A percentile compares a stretch with the other conserved stretches of the same genome.
These are phyloP conservation scores for Leishmania martiniquensis DNA, from an alignment of 208 protist genomes.

Conservation along the genomic window DNA sequence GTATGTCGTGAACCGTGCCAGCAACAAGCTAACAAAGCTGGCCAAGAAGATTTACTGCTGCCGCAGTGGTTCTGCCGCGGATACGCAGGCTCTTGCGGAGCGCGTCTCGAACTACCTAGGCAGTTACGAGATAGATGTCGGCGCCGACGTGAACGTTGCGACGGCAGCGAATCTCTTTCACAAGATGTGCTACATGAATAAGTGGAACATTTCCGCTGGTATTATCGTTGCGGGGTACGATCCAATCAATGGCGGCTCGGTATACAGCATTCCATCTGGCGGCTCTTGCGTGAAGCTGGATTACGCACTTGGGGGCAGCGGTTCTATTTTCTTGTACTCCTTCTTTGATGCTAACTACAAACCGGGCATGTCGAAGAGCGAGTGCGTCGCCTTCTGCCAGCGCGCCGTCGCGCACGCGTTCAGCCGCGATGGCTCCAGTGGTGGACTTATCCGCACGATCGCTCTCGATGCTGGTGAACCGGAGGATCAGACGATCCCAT, in stretches of 20 bases:
- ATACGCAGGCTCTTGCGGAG: conserved; percentile 97
- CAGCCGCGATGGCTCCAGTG: conserved; percentile 98
- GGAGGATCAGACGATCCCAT: conserved; percentile 85
- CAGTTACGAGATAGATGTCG: conserved; percentile 92
- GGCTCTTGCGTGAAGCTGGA: conserved; percentile 94
- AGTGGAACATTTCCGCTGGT: conserved; percentile 95
- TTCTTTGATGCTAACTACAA: conserved; percentile 98
- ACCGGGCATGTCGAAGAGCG: conserved; percentile 96
- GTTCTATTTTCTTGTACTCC: conserved; percentile 99
- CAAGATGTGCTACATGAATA: conserved; percentile 98
- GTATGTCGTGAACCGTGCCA: conserved; percentile 98
- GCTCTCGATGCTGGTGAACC: conserved; percentile 81
- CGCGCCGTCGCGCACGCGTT: conserved; percentile 97
- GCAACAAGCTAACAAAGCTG: conserved; percentile 98
- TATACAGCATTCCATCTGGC: conserved; percentile 97
- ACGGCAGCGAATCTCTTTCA: conserved; percentile 97
- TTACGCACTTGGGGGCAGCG: conserved; percentile 96
- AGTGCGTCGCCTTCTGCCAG: conserved; percentile 95
- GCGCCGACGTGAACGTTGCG: conserved; percentile 88
- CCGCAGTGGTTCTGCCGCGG: conserved; percentile 98
- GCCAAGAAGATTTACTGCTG: conserved; percentile 97
- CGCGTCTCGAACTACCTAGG: conserved; percentile 93
- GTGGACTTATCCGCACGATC: conserved; percentile 97
- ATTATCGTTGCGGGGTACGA: conserved; percentile 99
- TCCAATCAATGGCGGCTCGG: conserved; percentile 94